Percentiles rank a stretch among this genome's conserved stretches.
Evolutionary conservation across 2,329 filamentous ascomycete genomes (phyloP).

Genomic region (Diaporthe ampelina): DNA sequence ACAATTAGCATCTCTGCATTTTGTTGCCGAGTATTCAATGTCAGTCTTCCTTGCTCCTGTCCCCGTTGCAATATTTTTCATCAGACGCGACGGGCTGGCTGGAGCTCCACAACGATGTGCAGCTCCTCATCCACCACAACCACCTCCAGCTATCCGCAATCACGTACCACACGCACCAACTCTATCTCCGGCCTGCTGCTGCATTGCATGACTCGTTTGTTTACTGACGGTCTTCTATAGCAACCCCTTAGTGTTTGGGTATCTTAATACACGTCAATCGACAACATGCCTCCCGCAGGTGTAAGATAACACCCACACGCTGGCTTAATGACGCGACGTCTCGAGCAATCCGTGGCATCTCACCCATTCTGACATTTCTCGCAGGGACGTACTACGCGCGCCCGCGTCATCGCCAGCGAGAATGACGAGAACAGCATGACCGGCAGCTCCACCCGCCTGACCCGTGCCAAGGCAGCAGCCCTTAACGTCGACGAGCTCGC

Average conservation of each 20-base stretch:
- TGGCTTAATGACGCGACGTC: slow-evolving; percentile 22
- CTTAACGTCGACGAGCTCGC: slow-evolving; percentile 73
- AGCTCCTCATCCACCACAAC: slow-evolving; percentile 29
- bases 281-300: slow-evolving; percentile 48
- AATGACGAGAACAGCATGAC: slow-evolving; percentile 86
- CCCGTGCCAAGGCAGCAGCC: slow-evolving; percentile 90
- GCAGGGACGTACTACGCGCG: slow-evolving; percentile 76
- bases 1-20: slow-evolving; percentile 35
- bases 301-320: slow-evolving; percentile 50
- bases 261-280: slow-evolving; percentile 37
- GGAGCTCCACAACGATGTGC: slow-evolving; percentile 37
- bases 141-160: slow-evolving; percentile 33
- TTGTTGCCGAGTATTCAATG: slow-evolving; percentile 38
- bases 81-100: slow-evolving; percentile 35
- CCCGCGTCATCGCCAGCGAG: slow-evolving; percentile 86
- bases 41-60: slow-evolving; percentile 28
- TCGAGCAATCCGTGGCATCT: slow-evolving; percentile 12
- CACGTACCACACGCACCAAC: slow-evolving; percentile 14
- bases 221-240: slow-evolving; percentile 31
- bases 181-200: slow-evolving; percentile 22
- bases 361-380: slow-evolving; percentile 47
- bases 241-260: slow-evolving; percentile 38
- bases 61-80: slow-evolving; percentile 38
- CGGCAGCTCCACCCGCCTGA: slow-evolving; percentile 80
- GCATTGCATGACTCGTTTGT: slow-evolving; percentile 25